Base-by-base conservation (phyloP, 345 rosid species). In the Rhizophora mangle region DNA sequence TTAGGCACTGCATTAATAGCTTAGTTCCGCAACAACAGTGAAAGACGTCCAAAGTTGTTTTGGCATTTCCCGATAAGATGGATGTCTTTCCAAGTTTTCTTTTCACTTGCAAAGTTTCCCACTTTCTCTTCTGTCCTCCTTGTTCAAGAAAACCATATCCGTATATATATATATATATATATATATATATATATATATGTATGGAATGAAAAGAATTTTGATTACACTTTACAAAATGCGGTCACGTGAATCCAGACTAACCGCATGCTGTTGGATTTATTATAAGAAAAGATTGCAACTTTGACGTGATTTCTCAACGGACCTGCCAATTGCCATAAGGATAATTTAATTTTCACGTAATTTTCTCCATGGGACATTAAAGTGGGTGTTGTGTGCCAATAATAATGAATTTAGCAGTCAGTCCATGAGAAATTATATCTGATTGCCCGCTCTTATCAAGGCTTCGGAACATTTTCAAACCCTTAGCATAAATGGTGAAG, bases 201-300 rank as follows among this genome's bases (percentile, higher is more conserved):
- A 3, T 46, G 2, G 21, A 27, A 70, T 10, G 19, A 26, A 58
- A 46, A 16, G 47, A 20, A 10, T 49, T 32, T 20, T 66, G 53
- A 30, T 39, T 60, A 64, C 84, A 74, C 77, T 72, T 77, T 77
- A 74, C 76, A 72, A 74, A 49, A 64, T 51, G 26, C 16, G 8
- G 31, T 37, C 81, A 68, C 84, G 84, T 58, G 79, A 74, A 65
- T 53, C 79, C n/a, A 74, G 63, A 69, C 59, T 55, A 55, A 22
- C 15, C 4, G 21, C 15, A 5, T 22, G 3, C 60, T 0, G 26
- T 1, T 56, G 60, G 18, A 16, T 43, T 43, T 43, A 56, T 56
- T 4, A 10, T 10, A 24, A 13, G 59, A 22, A 2, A 10, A 22
- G 6, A 22, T 1, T 15, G 16, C 30, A 24, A 56, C 24, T 56